A percentile compares a stretch with the other conserved stretches of the same genome.
Conservation (phyloP, 2,329 filamentous ascomycete genomes). For the Scortechinia acanthostroma region DNA sequence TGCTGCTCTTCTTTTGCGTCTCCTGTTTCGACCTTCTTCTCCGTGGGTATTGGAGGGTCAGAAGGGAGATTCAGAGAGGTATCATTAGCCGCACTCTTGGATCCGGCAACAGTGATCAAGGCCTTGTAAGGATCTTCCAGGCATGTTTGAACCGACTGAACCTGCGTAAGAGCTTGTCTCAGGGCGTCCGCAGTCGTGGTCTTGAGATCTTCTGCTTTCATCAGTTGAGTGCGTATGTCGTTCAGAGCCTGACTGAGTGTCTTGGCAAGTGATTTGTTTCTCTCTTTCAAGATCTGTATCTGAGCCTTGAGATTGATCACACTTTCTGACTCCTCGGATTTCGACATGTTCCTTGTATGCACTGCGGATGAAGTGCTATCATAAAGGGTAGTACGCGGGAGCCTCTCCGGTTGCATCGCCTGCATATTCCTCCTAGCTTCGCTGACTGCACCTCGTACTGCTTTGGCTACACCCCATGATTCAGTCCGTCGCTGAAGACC, state of each 20-base stretch:
- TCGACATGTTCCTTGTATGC: background rate
- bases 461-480: conserved; percentile 34
- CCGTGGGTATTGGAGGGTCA: too few relatives aligned
- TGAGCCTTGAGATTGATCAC: background rate
- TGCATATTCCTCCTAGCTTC: conserved; percentile 35
- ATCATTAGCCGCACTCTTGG: too few relatives aligned
- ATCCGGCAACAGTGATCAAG: too few relatives aligned
- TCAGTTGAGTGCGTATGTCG: background rate
- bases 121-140: background rate
- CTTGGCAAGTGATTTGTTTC: background rate
- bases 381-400: conserved; percentile 8
- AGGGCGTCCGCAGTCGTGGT: background rate
- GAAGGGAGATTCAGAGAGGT: too few relatives aligned
- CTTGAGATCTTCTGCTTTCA: background rate
- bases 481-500: conserved; percentile 35
- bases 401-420: conserved; percentile 27
- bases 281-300: background rate
- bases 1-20: too few relatives aligned
- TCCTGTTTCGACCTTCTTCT: background rate
- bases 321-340: background rate
- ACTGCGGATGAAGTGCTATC: background rate
- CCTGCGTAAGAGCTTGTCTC: background rate
- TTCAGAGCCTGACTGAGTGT: background rate
- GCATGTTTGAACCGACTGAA: background rate
- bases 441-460: conserved; percentile 33